A percentile compares a stretch with the other conserved stretches of the same genome.
Evolutionary conservation across 2,329 filamentous ascomycete genomes (phyloP).

Genomic region (Aureobasidium sp.): DNA sequence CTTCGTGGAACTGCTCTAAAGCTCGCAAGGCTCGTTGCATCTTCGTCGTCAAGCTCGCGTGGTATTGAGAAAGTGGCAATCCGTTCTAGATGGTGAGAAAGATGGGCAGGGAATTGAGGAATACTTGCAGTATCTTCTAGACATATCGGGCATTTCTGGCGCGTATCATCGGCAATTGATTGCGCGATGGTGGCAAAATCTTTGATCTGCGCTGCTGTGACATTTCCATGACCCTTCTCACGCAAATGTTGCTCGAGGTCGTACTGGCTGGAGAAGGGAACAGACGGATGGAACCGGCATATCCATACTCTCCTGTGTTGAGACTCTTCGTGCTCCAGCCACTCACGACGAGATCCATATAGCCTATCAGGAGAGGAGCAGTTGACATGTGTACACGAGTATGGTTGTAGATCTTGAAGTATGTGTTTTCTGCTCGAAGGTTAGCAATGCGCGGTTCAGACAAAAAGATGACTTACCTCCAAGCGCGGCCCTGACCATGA

Average conservation of each 20-base stretch:
- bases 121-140: neutral
- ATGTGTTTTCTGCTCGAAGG: neutral
- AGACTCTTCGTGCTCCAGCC: neutral
- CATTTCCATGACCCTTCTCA: neutral
- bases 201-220: neutral
- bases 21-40: neutral
- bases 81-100: neutral
- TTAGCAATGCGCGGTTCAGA: neutral
- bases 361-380: neutral
- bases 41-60: constrained; percentile 9
- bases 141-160: neutral
- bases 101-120: neutral
- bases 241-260: neutral
- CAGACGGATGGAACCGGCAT: neutral
- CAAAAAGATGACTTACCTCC: neutral
- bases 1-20: neutral
- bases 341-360: neutral
- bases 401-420: neutral
- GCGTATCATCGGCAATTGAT: neutral
- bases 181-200: neutral
- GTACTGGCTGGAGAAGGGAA: neutral
- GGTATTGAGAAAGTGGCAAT: neutral
- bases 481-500: neutral
- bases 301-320: neutral
- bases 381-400: neutral